Evolutionary conservation across 139 green algal species (phyloP).

Genomic region (Chlamydomonas schloesseri): DNA sequence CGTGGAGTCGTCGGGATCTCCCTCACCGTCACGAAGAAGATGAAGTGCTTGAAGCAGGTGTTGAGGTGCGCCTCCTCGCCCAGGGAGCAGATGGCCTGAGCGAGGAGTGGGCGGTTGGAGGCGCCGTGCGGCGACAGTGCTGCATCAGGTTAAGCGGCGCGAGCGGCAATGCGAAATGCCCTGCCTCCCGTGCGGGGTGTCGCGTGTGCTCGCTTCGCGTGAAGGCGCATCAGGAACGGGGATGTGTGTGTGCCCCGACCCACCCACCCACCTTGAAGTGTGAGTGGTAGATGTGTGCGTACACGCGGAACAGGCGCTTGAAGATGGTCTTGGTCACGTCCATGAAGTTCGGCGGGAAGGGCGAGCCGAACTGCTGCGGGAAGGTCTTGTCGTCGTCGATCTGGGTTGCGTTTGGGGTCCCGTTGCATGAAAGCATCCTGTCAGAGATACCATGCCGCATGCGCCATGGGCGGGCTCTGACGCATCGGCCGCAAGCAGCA

Average conservation of each 20-base stretch:
- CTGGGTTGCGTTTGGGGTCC: neutral
- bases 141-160: too few relatives aligned
- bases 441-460: too few relatives aligned
- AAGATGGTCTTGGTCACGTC: conserved; percentile 90
- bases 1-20: too few relatives aligned
- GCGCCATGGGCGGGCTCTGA: too few relatives aligned
- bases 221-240: too few relatives aligned
- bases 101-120: neutral
- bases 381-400: conserved; percentile 94
- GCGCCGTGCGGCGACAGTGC: conserved; percentile 40
- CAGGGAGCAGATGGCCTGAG: conserved; percentile 69
- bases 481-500: too few relatives aligned
- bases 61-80: conserved; percentile 96
- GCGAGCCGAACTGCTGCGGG: conserved; percentile 84
- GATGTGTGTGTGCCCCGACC: too few relatives aligned
- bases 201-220: too few relatives aligned
- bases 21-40: conserved; percentile 89
- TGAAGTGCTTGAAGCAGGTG: conserved; percentile 99
- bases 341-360: conserved; percentile 93
- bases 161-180: too few relatives aligned
- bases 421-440: neutral
- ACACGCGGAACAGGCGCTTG: conserved; percentile 98
- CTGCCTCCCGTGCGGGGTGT: too few relatives aligned
- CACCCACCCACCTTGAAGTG: conserved; percentile 88
- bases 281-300: conserved; percentile 99